A percentile compares a stretch with the other conserved stretches of the same genome.
Evolutionary conservation across 1,139 yeast genomes (phyloP).

Genomic region (Taphrina deformans): DNA sequence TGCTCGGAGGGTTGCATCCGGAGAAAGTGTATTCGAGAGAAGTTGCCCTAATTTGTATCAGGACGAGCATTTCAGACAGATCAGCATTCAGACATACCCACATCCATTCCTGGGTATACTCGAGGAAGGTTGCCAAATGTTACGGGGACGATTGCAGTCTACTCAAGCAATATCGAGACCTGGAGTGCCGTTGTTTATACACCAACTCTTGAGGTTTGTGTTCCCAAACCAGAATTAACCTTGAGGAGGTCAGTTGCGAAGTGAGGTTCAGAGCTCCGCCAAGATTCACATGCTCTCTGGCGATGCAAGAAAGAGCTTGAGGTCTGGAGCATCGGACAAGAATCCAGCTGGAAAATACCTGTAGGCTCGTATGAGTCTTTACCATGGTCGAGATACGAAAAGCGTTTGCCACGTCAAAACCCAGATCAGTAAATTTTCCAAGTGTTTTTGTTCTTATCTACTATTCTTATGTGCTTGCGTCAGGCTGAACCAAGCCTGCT

Average conservation of each 20-base stretch:
- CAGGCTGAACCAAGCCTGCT: constrained; percentile 66
- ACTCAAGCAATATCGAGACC: neutral
- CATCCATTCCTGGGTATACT: constrained; percentile 2
- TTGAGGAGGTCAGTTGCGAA: constrained; percentile 1
- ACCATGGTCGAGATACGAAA: no score
- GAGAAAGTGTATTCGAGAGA: constrained; percentile 30
- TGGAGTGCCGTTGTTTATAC: neutral
- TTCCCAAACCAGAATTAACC: neutral
- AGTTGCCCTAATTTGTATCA: constrained; percentile 9
- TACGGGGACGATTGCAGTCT: neutral
- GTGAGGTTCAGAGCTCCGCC: neutral
- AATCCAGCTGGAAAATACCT: no score
- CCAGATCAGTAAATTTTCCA: no score
- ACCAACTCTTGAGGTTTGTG: constrained; percentile 2
- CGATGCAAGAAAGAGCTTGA: no score
- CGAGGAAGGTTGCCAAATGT: neutral
- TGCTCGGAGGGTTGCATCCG: constrained; percentile 55
- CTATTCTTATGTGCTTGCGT: constrained; percentile 15
- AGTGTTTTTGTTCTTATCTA: constrained; percentile 12
- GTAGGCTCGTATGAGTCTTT: no score
- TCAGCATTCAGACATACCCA: neutral
- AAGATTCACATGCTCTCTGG: neutral
- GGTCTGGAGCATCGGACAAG: neutral
- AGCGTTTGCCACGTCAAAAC: no score
- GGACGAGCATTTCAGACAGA: neutral